Conservation (phyloP, 306 rosid genomes). For the Gastrolobium villosum region DNA sequence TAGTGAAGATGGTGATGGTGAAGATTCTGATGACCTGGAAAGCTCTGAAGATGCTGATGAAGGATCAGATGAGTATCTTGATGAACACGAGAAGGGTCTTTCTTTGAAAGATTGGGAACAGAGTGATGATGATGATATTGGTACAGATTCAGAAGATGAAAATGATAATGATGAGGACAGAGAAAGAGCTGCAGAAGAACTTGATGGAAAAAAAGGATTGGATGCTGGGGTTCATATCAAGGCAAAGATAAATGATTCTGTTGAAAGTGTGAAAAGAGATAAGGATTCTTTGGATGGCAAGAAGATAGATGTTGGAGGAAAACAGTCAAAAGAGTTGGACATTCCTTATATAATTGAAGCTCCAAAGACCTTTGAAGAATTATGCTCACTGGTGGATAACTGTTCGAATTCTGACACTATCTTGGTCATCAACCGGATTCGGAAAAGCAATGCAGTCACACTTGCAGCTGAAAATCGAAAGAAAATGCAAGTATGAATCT, state of each 20-base stretch:
- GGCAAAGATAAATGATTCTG: slow-evolving; percentile 45
- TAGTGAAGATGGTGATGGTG: slow-evolving; percentile 70
- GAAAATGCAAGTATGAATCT: slow-evolving; percentile 82
- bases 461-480: slow-evolving; percentile 88
- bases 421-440: slow-evolving; percentile 81
- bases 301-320: slow-evolving; percentile 57
- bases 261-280: slow-evolving; percentile 52
- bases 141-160: slow-evolving; percentile 60
- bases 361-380: slow-evolving; percentile 80
- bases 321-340: slow-evolving; percentile 57
- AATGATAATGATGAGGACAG: slow-evolving; percentile 49
- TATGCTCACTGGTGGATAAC: slow-evolving; percentile 65
- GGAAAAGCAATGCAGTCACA: slow-evolving; percentile 85
- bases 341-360: slow-evolving; percentile 92
- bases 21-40: slow-evolving; percentile 65
- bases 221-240: slow-evolving; percentile 38
- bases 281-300: slow-evolving; percentile 53
- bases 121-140: slow-evolving; percentile 84
- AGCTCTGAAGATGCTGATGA: slow-evolving; percentile 63
- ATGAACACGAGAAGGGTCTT: slow-evolving; percentile 45
- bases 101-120: slow-evolving; percentile 94
- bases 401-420: slow-evolving; percentile 66
- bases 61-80: slow-evolving; percentile 67
- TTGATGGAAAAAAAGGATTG: slow-evolving; percentile 45
- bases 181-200: slow-evolving; percentile 36